These are phyloP conservation scores for Monosporozyma unispora DNA, from an alignment of 805 yeast genomes.

Conservation along the genomic window DNA sequence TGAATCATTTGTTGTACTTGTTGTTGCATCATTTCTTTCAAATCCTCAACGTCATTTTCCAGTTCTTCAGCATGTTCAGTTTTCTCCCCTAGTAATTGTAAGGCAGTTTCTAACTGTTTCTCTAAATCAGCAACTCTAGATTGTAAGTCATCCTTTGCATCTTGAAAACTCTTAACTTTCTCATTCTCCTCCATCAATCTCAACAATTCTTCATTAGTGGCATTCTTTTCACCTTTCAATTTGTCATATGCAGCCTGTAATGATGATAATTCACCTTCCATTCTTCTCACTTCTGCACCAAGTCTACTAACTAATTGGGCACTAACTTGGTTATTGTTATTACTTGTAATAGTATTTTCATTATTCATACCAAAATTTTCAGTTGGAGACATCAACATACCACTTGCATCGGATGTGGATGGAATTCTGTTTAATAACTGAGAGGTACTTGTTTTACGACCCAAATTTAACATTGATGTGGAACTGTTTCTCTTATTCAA, in stretches of 20 bases:
- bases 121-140: constrained; percentile 32
- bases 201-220: constrained; percentile 60
- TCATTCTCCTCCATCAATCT: constrained; percentile 49
- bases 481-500: constrained; percentile 3
- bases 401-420: neutral
- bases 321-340: constrained; percentile 13
- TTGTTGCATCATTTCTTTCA: constrained; percentile 71
- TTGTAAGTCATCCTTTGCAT: constrained; percentile 29
- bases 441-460: neutral
- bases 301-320: constrained; percentile 63
- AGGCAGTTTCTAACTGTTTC: constrained; percentile 42
- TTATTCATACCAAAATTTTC: neutral
- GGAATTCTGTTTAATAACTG: neutral
- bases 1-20: constrained; percentile 85
- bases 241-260: constrained; percentile 53
- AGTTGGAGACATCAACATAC: neutral
- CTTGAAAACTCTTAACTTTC: constrained; percentile 30
- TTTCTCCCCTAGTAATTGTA: constrained; percentile 76
- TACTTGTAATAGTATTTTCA: neutral
- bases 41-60: constrained; percentile 77
- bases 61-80: constrained; percentile 79
- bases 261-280: constrained; percentile 68
- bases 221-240: constrained; percentile 49
- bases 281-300: constrained; percentile 64
- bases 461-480: neutral